Base-by-base conservation (phyloP, 768 basidiomycete genomes). In the Naganishia friedmannii region DNA sequence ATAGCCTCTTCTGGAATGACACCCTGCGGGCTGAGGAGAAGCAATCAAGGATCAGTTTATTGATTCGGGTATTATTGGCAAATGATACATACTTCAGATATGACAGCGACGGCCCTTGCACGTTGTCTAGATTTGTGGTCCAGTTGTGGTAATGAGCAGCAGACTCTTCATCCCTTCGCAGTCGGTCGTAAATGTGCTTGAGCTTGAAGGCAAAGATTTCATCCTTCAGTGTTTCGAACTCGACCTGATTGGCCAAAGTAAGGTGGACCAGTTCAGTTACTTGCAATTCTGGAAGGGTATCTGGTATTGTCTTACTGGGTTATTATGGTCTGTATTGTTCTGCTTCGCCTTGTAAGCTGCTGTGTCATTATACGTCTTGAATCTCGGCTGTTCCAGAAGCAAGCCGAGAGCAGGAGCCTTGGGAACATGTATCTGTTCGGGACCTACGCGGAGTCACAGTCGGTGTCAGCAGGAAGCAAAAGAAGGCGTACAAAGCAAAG, bases 391-490 rank as follows among this genome's bases (percentile, higher is more conserved):
- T 82, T 98, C 93, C 29, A 99, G 87, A 28, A 99, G 83, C 5
- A 99, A 85, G 15, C 96, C 96, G 21, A 99, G 85, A 1, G 93
- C 89, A 15, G 96, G 96, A 84, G 97, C 95, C 83, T 95, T 97
- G 21, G 96, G 96, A 26, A 97, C 86, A 77, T 91, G 87, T 42
- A 94, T 90, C 48, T 83, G 83, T 19, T 87, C 85, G 3, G 89
- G 88, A 21, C 77, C 77, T 78, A 66, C 19, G 17, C 8, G 7
- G 19, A 46, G 23, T 31, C 15, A 9, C 28, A 53, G 3, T 19
- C 6, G 54, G n/a, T n/a, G 15, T 53, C 29, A 63, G 46, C 37
- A 21, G 53, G 29, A 29, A 39, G 13, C 15, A 2, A 4, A 21
- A 17, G 66, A 3, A 55, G 28, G 42, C 32, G 12, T 3, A n/a